Evolutionary conservation across 768 basidiomycete species (phyloP), one percentile per base, ranked within the genome.

Genomic region (Ramaria rubella): DNA sequence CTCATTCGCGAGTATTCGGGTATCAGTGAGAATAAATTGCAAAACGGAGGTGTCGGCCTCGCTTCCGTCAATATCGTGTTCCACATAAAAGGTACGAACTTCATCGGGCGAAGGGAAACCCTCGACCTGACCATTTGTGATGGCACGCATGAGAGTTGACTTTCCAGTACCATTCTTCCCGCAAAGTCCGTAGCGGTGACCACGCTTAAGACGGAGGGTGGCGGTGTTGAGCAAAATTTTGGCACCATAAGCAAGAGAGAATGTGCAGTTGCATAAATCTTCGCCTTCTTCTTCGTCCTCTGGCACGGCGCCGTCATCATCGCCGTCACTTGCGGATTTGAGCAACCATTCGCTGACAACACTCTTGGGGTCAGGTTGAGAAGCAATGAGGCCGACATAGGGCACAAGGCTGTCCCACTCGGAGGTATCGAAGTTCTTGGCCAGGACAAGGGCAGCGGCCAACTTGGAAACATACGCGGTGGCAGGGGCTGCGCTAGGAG

Each of bases 131-230:
- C 88, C 90, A 66, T 92, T 93, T 74, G 84, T 90, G 72, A 93
- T 93, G 60, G 90, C 90, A 62, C 89, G 85, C 90, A 93, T 92
- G 70, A 92, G 82, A 26, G 90, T 92, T 1, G 90, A 92, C 81
- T 97, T 97, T 65, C 94, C 94, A 67, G 94, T 94, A 83, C 94
- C 94, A 74, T 97, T 97, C 78, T 94, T 90, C 72, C 94, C 94
- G 71, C 93, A 95, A 31, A 97, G 86, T 82, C 94, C 94, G 72
- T 97, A 97, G 70, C 94, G 93, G 77, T 96, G 91, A 55, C 94
- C 94, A 75, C 94, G 93, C 81, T 95, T 96, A 71, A 97, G 89
- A 71, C 94, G 92, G 72, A 97, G 90, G 61, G 80, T 87, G 58
- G 94, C 94, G 40, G 93, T 96, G 78, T 97, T 96, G 69, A 97